phyloP scores from a whole-genome alignment of 2,329 filamentous ascomycete species.

The Xylariales sp. region DNA sequence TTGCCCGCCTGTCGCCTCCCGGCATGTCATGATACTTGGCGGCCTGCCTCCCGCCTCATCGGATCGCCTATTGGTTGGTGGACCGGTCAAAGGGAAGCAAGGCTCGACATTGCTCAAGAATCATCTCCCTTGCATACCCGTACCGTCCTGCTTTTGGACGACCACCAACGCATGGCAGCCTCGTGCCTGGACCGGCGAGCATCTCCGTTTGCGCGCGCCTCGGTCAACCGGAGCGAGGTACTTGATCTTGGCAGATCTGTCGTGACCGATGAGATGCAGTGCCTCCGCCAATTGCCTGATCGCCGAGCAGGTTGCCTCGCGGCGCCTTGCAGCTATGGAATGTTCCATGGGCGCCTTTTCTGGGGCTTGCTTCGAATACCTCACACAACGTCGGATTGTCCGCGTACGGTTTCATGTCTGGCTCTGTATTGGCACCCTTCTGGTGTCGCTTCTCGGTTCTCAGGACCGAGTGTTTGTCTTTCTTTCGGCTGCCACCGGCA shows the following conservation, averaged over 20 bases:
- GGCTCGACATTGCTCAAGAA: not conserved
- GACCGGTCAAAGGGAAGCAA: not conserved
- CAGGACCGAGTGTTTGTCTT: too few relatives aligned
- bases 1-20: not conserved
- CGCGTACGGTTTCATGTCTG: too few relatives aligned
- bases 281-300: not conserved
- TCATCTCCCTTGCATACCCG: not conserved
- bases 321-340: too few relatives aligned
- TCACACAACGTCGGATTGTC: too few relatives aligned
- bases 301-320: not conserved
- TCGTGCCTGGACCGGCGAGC: too few relatives aligned
- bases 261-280: not conserved
- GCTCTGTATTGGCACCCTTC: too few relatives aligned
- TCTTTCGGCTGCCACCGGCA: too few relatives aligned
- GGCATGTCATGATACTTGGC: not conserved
- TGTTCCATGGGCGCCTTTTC: too few relatives aligned
- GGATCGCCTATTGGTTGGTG: conserved; percentile 2
- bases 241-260: not conserved
- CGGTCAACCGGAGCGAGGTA: too few relatives aligned
- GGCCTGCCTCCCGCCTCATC: not conserved
- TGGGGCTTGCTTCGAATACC: too few relatives aligned
- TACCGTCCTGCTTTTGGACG: not conserved
- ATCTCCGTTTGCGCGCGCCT: too few relatives aligned
- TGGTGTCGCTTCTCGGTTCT: too few relatives aligned
- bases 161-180: not conserved